A percentile compares a stretch with the other conserved stretches of the same genome.
phyloP scores from a whole-genome alignment of 2,329 filamentous ascomycete genomes.

The Tolypocladium inflatum region DNA sequence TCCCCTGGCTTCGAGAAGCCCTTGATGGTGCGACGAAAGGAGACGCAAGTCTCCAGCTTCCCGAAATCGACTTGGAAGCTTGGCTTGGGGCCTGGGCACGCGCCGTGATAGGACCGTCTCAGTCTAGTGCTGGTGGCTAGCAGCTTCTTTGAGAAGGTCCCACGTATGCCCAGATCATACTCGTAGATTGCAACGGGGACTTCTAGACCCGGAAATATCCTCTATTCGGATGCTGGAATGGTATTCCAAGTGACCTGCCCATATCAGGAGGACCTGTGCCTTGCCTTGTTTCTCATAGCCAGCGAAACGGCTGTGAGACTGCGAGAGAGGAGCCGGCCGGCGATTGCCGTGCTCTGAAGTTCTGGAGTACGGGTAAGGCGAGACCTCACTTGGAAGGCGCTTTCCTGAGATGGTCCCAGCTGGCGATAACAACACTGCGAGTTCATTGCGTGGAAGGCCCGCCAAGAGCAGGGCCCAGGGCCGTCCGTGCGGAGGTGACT shows the following conservation, averaged over 20 bases:
- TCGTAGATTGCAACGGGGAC: background rate
- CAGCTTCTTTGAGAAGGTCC: no score
- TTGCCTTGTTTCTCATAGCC: background rate
- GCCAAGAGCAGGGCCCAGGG: no score
- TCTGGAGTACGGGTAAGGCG: no score
- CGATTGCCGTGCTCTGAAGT: no score
- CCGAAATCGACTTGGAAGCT: background rate
- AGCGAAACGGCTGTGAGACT: background rate
- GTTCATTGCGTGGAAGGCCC: no score
- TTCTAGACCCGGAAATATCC: background rate
- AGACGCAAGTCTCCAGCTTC: background rate
- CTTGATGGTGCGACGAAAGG: no score
- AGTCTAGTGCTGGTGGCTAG: background rate
- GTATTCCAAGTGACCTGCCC: background rate
- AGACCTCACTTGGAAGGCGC: no score
- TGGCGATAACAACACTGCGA: no score
- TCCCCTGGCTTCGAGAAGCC: no score
- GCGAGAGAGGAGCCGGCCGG: no score
- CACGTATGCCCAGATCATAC: no score
- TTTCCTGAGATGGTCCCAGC: no score
- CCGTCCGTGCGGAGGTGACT: background rate
- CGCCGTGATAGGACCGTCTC: background rate
- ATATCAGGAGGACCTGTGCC: background rate
- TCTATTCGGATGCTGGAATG: background rate
- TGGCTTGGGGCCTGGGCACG: background rate